A percentile compares a stretch with the other conserved stretches of the same genome.
These are phyloP conservation scores for Stagonosporopsis cucurbitacearum DNA, from an alignment of 2,329 filamentous ascomycete genomes.

Conservation along the genomic window DNA sequence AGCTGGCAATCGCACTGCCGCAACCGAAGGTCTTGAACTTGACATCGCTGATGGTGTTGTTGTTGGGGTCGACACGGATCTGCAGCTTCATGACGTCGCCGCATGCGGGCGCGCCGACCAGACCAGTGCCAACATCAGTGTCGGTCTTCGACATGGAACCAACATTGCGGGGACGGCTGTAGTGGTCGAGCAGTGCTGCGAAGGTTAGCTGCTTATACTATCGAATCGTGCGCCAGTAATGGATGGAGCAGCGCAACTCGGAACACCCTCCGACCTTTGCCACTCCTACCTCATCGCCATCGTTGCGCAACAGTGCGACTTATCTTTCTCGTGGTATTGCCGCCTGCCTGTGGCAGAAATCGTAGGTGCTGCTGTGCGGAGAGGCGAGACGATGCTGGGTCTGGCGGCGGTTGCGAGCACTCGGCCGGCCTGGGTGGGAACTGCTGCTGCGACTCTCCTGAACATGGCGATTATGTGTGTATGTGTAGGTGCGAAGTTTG, in stretches of 20 bases:
- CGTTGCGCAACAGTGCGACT: slow-evolving; percentile 41
- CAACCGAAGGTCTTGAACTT: slow-evolving; percentile 99
- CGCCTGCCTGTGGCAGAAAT: slow-evolving; percentile 52
- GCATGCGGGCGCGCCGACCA: slow-evolving; percentile 88
- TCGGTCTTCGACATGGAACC: slow-evolving; percentile 82
- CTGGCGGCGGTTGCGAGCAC: slow-evolving; percentile 57
- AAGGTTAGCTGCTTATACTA: slow-evolving; percentile 49
- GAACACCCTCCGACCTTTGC: slow-evolving; percentile 17
- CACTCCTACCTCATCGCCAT: slow-evolving; percentile 16
- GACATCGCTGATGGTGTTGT: slow-evolving; percentile 88
- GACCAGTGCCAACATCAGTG: slow-evolving; percentile 83
- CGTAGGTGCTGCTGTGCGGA: slow-evolving; percentile 53
- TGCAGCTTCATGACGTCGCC: slow-evolving; percentile 95
- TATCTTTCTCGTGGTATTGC: slow-evolving; percentile 71
- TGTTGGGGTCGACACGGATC: slow-evolving; percentile 87
- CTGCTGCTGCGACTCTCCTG: slow-evolving; percentile 61
- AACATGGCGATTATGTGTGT: slow-evolving; percentile 57
- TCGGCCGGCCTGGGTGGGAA: slow-evolving; percentile 60
- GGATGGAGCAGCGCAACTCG: slow-evolving; percentile 5
- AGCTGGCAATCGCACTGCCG: slow-evolving; percentile 91
- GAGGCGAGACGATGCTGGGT: slow-evolving; percentile 56
- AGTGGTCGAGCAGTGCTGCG: slow-evolving; percentile 74
- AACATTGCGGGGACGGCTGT: slow-evolving; percentile 79
- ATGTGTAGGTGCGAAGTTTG: slow-evolving; percentile 13
- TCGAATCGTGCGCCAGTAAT: slow-evolving; percentile 1